Evolutionary conservation across 345 rosid species (phyloP).

Genomic region (Ailanthus altissimus): DNA sequence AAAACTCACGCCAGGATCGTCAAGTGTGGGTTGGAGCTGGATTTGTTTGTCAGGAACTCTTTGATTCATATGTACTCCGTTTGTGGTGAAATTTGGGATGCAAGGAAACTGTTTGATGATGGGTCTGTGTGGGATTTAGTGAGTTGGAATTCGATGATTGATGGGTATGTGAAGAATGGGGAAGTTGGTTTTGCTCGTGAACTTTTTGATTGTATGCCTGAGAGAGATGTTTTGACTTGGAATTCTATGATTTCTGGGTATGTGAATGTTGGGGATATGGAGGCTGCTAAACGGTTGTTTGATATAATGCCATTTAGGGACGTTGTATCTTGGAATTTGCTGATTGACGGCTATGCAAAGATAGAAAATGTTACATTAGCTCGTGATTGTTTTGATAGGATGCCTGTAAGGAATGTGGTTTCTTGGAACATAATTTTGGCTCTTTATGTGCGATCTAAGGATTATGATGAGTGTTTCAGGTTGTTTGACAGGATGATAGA

Average conservation of each 20-base stretch:
- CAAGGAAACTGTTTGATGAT: slow-evolving; percentile 43
- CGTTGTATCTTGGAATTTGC: slow-evolving; percentile 60
- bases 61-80: slow-evolving; percentile 45
- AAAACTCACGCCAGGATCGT: slow-evolving; percentile 36
- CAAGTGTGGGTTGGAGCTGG: slow-evolving; percentile 41
- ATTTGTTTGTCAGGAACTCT: slow-evolving; percentile 51
- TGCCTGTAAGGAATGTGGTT: slow-evolving; percentile 51
- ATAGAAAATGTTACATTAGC: slow-evolving; percentile 40
- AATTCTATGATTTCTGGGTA: slow-evolving; percentile 67
- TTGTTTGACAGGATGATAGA: slow-evolving; percentile 52
- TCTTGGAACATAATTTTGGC: slow-evolving; percentile 67
- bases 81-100: slow-evolving; percentile 39
- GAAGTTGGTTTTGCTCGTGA: slow-evolving; percentile 43
- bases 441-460: slow-evolving; percentile 49
- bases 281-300: slow-evolving; percentile 43
- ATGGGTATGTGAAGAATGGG: slow-evolving; percentile 49
- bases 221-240: slow-evolving; percentile 60
- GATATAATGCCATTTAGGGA: slow-evolving; percentile 47
- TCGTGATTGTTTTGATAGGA: slow-evolving; percentile 43
- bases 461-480: slow-evolving; percentile 48
- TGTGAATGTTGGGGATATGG: slow-evolving; percentile 39
- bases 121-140: slow-evolving; percentile 48
- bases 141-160: slow-evolving; percentile 55
- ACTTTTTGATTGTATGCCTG: slow-evolving; percentile 52
- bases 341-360: slow-evolving; percentile 58